phyloP scores from a whole-genome alignment of 345 rosid species.

The Salix dunnii region DNA sequence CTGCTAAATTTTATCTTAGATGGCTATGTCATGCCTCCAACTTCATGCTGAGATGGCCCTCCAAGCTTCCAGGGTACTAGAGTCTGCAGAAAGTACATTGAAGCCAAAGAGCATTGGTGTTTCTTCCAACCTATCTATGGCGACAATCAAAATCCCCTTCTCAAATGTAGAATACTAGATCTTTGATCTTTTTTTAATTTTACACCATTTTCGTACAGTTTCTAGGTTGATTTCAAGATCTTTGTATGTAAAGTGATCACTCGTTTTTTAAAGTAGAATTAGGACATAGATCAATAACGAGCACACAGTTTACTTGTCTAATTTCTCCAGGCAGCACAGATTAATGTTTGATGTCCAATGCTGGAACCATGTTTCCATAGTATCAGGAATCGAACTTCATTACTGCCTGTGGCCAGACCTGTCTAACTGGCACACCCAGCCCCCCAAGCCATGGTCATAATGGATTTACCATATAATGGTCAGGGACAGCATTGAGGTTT shows the following conservation, averaged over 20 bases:
- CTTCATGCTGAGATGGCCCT: constrained; percentile 90
- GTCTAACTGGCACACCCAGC: no score
- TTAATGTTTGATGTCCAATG: no score
- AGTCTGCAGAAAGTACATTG: constrained; percentile 39
- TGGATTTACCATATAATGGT: no score
- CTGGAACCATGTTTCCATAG: no score
- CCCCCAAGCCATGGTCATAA: no score
- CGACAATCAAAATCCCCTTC: constrained; percentile 49
- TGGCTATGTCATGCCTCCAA: constrained; percentile 90
- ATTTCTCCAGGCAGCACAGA: not conserved
- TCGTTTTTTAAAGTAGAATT: not conserved
- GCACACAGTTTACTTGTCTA: not conserved
- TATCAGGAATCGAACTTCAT: no score
- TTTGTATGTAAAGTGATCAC: not conserved
- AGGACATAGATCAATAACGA: not conserved
- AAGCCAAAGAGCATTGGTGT: constrained; percentile 34
- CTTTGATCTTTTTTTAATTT: not conserved
- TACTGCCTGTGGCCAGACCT: no score
- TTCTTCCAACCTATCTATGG: constrained; percentile 31
- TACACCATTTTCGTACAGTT: constrained; percentile 3
- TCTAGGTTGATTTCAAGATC: not conserved
- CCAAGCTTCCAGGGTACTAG: constrained; percentile 81
- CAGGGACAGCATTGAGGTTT: no score
- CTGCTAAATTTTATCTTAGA: constrained; percentile 27
- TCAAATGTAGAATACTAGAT: constrained; percentile 30